These are phyloP conservation scores for Blastobotrys ciferrii DNA, from an alignment of 1,139 yeast genomes.

Conservation along the genomic window DNA sequence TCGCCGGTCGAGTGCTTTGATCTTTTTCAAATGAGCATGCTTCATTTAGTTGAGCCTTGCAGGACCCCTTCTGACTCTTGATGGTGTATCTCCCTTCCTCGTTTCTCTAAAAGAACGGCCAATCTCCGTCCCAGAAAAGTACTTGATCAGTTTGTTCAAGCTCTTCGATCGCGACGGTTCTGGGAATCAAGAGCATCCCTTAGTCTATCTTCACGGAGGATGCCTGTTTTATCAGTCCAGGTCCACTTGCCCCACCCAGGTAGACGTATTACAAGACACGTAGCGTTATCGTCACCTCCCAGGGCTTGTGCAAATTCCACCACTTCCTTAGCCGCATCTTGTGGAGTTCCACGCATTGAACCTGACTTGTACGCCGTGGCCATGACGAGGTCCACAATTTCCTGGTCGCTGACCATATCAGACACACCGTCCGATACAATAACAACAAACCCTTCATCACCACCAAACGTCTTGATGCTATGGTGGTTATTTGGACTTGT, in stretches of 20 bases:
- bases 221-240: conserved; percentile 75
- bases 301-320: conserved; percentile 79
- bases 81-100: too few relatives aligned
- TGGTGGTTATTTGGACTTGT: conserved; percentile 13
- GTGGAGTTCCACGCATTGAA: conserved; percentile 73
- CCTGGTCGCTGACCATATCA: conserved; percentile 80
- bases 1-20: too few relatives aligned
- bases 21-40: too few relatives aligned
- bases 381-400: conserved; percentile 81
- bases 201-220: conserved; percentile 70
- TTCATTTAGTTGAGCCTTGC: too few relatives aligned
- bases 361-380: conserved; percentile 68
- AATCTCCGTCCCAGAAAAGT: background rate
- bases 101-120: too few relatives aligned
- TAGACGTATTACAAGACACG: conserved; percentile 75
- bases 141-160: background rate
- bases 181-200: conserved; percentile 43
- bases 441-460: conserved; percentile 78
- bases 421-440: conserved; percentile 87
- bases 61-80: too few relatives aligned
- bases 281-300: conserved; percentile 94
- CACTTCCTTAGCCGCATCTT: conserved; percentile 79
- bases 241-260: conserved; percentile 93
- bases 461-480: conserved; percentile 35
- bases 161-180: conserved; percentile 15